Base-by-base conservation (phyloP, 169 alveolate genomes). In the Plasmodium gallinaceum region DNA sequence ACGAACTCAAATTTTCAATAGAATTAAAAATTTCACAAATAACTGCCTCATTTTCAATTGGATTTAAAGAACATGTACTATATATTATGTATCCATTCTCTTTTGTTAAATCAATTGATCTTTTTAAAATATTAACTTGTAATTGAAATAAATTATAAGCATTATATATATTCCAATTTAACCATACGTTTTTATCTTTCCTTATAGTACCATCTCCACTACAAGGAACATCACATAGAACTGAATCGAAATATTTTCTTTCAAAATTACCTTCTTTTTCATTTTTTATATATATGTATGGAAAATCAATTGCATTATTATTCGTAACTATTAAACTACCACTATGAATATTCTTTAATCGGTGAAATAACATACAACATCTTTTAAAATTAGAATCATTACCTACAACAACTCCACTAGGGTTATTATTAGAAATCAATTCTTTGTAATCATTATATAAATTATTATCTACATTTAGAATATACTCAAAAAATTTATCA, bases 151-250 rank as follows among this genome's bases (percentile, higher is more conserved):
- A 91, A 78, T 95, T 96, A 43, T 95, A 92, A 16, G 99, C 99
- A 91, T 96, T 97, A 68, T 95, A 94, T n/a, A 98, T 90, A 83
- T 93, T 95, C 99, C 99, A 98, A 58, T 94, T 95, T 60, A 90
- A 95, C 99, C 99, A 98, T 37, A 97, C 94, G 65, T 94, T 94
- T 12, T 98, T 98, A 51, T 97, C 95, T 93, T 98, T 98, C 88
- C 99, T 94, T 64, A 97, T 88, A 5, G 99, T 98, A 16, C 99
- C 99, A 88, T 98, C 99, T 4, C 99, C 98, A 69, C 99, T 94
- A 88, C 99, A 98, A 14, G 99, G 99, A 0, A 98, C 98, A 88
- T 98, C 99, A 89, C 98, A 97, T 51, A 97, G 93, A 12, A 97
- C 95, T 18, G 97, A 94, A 88, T 97, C 98, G 57, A 97, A 88